A percentile compares a stretch with the other conserved stretches of the same genome.
phyloP scores from a whole-genome alignment of 345 rosid genomes.

The Gossypium mustelinum region DNA sequence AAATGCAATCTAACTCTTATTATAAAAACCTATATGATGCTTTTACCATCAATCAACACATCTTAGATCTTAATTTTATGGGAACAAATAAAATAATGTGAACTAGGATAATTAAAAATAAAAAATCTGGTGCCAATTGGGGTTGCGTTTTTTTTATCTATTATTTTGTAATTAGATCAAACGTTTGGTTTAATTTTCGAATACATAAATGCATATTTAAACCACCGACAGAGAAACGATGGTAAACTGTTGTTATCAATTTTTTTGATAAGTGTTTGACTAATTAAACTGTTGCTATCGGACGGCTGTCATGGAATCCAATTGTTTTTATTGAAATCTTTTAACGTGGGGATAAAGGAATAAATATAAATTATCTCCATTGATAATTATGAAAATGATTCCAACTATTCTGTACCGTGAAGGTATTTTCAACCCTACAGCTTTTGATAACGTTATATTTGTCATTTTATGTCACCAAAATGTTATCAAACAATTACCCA shows the following conservation, averaged over 20 bases:
- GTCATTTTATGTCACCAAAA: too few relatives aligned
- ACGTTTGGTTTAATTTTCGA: background rate
- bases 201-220: background rate
- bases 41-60: too few relatives aligned
- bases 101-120: too few relatives aligned
- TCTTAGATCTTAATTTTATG: too few relatives aligned
- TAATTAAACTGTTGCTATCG: background rate
- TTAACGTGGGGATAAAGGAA: too few relatives aligned
- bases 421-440: background rate
- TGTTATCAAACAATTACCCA: background rate
- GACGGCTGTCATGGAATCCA: background rate
- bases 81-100: too few relatives aligned
- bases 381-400: too few relatives aligned
- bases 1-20: too few relatives aligned
- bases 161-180: background rate
- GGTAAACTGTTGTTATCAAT: background rate
- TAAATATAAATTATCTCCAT: too few relatives aligned
- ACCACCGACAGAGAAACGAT: background rate
- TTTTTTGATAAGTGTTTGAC: background rate
- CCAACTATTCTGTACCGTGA: too few relatives aligned
- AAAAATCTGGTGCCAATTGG: too few relatives aligned
- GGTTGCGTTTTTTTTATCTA: background rate
- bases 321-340: background rate
- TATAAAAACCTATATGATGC: fast-evolving
- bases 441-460: background rate